Evolutionary conservation across 2,329 filamentous ascomycete species (phyloP).

Genomic region (Aspergillus texensis): DNA sequence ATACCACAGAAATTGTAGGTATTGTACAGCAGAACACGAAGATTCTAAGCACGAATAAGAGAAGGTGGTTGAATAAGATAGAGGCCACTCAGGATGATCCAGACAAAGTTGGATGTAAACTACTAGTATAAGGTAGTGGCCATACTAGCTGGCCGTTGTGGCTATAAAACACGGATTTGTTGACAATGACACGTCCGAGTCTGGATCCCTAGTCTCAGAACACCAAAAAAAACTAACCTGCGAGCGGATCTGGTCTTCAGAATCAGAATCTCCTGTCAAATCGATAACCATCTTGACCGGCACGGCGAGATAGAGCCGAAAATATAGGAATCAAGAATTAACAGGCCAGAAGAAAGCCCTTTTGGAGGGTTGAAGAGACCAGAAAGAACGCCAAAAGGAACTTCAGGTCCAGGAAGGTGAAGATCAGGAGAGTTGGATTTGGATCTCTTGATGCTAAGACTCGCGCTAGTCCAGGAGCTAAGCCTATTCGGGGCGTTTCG

Average conservation of each 20-base stretch:
- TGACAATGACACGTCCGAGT: neutral
- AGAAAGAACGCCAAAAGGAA: neutral
- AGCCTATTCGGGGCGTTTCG: neutral
- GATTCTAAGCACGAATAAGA: neutral
- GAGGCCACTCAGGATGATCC: too few relatives aligned
- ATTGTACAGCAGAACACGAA: neutral
- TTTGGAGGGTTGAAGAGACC: neutral
- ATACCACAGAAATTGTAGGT: neutral
- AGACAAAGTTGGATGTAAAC: too few relatives aligned
- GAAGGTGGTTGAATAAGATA: neutral
- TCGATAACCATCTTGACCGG: slow-evolving; percentile 27
- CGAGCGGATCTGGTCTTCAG: slow-evolving; percentile 17
- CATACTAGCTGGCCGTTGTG: too few relatives aligned
- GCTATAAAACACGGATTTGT: neutral
- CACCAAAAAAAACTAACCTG: slow-evolving; percentile 9
- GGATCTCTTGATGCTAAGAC: neutral
- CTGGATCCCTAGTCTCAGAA: neutral
- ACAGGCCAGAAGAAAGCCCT: neutral
- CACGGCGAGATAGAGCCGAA: neutral
- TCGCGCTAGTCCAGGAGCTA: neutral
- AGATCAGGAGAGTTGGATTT: neutral
- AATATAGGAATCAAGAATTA: neutral
- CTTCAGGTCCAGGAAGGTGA: neutral
- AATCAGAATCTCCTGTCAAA: slow-evolving; percentile 29
- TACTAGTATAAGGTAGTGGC: too few relatives aligned